Percentiles rank a stretch among this genome's conserved stretches.
These are phyloP conservation scores for Eleusine indica DNA, from an alignment of 176 grass and related monocot genomes.

Conservation along the genomic window DNA sequence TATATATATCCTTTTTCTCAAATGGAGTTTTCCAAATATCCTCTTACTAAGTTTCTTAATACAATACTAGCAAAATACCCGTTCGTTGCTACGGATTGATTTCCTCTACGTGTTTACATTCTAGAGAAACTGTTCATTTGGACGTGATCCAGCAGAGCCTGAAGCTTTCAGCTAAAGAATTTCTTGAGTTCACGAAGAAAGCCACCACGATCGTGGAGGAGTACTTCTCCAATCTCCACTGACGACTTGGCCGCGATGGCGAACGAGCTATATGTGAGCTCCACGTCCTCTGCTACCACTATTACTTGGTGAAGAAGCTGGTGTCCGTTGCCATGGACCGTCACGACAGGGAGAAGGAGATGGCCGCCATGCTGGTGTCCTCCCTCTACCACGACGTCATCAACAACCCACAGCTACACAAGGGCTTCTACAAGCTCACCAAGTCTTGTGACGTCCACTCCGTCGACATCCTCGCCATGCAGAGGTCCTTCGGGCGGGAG, in stretches of 20 bases:
- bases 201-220: constrained; percentile 63
- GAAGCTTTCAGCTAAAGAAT: constrained; percentile 44
- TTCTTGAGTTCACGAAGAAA: constrained; percentile 54
- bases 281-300: constrained; percentile 60
- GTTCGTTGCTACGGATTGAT: background rate
- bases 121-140: background rate
- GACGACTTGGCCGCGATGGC: constrained; percentile 55
- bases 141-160: constrained; percentile 33
- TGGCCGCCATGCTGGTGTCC: constrained; percentile 68
- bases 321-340: constrained; percentile 73
- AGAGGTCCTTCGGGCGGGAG: constrained; percentile 49
- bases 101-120: constrained; percentile 1
- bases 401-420: constrained; percentile 51
- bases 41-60: too few relatives aligned
- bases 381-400: constrained; percentile 66
- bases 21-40: too few relatives aligned
- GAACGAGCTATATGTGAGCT: constrained; percentile 47
- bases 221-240: constrained; percentile 47
- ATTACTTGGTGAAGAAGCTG: constrained; percentile 76
- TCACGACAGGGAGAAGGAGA: constrained; percentile 85
- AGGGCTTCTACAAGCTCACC: constrained; percentile 66
- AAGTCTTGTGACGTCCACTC: constrained; percentile 70
- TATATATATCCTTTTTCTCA: too few relatives aligned
- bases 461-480: constrained; percentile 67
- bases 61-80: too few relatives aligned